Conservation (phyloP, 495 filamentous ascomycete species). For the Neurospora sp. region DNA sequence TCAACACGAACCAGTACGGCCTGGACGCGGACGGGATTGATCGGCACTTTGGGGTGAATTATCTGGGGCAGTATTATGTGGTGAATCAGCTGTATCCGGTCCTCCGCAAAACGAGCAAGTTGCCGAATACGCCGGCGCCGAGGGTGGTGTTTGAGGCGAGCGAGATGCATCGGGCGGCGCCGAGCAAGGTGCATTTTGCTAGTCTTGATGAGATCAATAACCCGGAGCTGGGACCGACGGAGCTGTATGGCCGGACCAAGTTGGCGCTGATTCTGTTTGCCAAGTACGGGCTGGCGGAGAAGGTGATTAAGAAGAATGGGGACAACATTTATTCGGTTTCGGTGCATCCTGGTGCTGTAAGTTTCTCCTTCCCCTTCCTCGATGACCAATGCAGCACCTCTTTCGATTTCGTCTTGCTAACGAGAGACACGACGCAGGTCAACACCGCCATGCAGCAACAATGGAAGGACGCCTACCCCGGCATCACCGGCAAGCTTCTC, state of each 20-base stretch:
- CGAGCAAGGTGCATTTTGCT: conserved; percentile 35
- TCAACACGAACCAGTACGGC: conserved; percentile 36
- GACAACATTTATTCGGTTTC: conserved; percentile 32
- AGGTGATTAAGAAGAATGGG: conserved; percentile 32
- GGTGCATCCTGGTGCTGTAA: conserved; percentile 35
- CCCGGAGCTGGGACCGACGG: conserved; percentile 38
- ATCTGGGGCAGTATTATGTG: conserved; percentile 37
- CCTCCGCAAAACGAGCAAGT: conserved; percentile 27
- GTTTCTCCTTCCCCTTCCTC: background rate
- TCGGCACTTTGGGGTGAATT: conserved; percentile 43
- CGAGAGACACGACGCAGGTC: conserved; percentile 15
- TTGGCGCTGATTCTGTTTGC: conserved; percentile 45
- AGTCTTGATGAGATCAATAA: conserved; percentile 45
- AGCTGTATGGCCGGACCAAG: conserved; percentile 46
- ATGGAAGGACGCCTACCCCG: conserved; percentile 39
- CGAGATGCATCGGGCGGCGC: conserved; percentile 41
- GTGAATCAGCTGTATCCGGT: conserved; percentile 34
- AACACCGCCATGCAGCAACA: conserved; percentile 38
- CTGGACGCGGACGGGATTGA: conserved; percentile 36
- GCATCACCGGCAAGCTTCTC: conserved; percentile 29
- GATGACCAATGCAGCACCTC: too few relatives aligned
- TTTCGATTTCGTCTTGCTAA: background rate
- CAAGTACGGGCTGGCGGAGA: conserved; percentile 31
- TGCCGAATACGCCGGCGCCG: conserved; percentile 19
- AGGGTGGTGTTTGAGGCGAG: conserved; percentile 44